Base-by-base conservation (phyloP, 2,329 filamentous ascomycete genomes). In the Pseudomassariella vexata region DNA sequence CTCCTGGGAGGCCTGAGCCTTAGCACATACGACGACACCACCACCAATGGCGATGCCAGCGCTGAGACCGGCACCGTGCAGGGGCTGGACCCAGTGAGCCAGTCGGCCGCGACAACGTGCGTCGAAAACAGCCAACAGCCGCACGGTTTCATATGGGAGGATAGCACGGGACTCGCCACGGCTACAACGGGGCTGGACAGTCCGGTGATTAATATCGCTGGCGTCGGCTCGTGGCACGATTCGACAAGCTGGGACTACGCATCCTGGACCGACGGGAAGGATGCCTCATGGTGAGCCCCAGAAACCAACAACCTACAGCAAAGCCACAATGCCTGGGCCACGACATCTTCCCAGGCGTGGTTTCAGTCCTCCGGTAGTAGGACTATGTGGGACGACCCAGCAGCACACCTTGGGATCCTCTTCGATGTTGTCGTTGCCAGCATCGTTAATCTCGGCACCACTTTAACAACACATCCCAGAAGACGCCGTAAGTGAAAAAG, bases 1-100 rank as follows among this genome's bases (percentile, higher is more conserved):
- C 59, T 57, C 38, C 40, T 61, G 11, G 38, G 50, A 3, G 46
- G 44, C 9, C 41, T 55, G 14, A 46, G 46, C 6, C 47, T 45
- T 3, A 39, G 42, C 18, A 28, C 32, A 4, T 22, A 32, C n/a
- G 35, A 40, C 12, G 40, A 40, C 28, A 19, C 28, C 11, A 11
- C 42, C 29, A 9, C 38, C 16, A 28, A 45, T 12, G 25, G 35
- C 9, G 36, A 36, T 21, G 22, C 36, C 9, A 23, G 21, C 17
- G 23, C 26, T 9, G 25, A 24, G 5, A n/a, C n/a, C n/a, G n/a
- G n/a, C n/a, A n/a, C n/a, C n/a, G n/a, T n/a, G n/a, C n/a, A n/a
- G n/a, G 35, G 28, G 9, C 24, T 40, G 12, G 38, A 37, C 18
- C 16, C 19, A 19, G n/a, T n/a, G n/a, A 9, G n/a, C 23, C 36